A percentile compares a stretch with the other conserved stretches of the same genome.
Evolutionary conservation across 1,139 yeast genomes (phyloP).

Genomic region (Saccharomyces hybrid): DNA sequence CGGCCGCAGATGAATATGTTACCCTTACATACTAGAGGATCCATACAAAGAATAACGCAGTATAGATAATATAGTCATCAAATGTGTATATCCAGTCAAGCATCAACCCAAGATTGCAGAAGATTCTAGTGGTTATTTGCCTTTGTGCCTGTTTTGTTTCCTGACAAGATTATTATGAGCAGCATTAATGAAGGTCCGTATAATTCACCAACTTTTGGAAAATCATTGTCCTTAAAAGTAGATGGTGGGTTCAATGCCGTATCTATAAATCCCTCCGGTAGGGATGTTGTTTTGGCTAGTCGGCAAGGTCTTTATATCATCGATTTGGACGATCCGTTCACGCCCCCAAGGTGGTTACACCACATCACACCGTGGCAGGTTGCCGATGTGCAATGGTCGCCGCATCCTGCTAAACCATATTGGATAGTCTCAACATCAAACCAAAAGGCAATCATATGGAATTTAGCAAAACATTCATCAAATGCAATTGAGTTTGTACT

Average conservation of each 20-base stretch:
- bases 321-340: slow-evolving; percentile 92
- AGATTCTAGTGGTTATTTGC: no score
- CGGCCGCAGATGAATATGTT: neutral
- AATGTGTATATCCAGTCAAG: neutral
- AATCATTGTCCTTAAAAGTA: slow-evolving; percentile 71
- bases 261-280: slow-evolving; percentile 84
- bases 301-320: slow-evolving; percentile 79
- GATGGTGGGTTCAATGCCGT: slow-evolving; percentile 94
- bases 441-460: slow-evolving; percentile 94
- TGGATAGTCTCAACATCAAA: slow-evolving; percentile 94
- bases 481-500: slow-evolving; percentile 79
- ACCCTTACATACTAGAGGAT: neutral
- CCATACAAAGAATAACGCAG: neutral
- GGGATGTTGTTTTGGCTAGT: slow-evolving; percentile 86
- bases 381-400: slow-evolving; percentile 98
- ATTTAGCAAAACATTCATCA: slow-evolving; percentile 64
- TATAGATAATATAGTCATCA: neutral
- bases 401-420: slow-evolving; percentile 70
- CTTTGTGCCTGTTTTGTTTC: neutral
- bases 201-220: slow-evolving; percentile 57
- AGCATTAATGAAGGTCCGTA: slow-evolving; percentile 23
- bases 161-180: slow-evolving; percentile 1
- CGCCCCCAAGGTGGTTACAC: slow-evolving; percentile 89
- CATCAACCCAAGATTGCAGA: neutral
- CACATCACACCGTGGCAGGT: slow-evolving; percentile 97